Evolutionary conservation across 2,329 filamentous ascomycete genomes (phyloP).

Genomic region (Venturia nashicola): DNA sequence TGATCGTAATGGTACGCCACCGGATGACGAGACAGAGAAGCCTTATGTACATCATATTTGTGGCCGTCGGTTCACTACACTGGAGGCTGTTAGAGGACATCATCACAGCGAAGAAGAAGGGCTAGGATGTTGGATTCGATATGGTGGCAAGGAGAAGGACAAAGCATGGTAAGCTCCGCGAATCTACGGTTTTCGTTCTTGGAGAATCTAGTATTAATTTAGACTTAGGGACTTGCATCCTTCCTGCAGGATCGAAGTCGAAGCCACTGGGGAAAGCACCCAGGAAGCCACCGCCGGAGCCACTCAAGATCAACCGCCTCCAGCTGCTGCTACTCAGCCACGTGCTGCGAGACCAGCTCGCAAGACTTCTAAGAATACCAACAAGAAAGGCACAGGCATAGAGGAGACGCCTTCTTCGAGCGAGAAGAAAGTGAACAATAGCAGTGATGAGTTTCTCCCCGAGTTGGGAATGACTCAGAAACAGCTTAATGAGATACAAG

Average conservation of each 20-base stretch:
- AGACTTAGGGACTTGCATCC: background rate
- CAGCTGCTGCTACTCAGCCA: background rate
- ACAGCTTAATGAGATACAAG: background rate
- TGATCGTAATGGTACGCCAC: background rate
- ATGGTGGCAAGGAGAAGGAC: background rate
- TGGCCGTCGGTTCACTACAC: background rate
- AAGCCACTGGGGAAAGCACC: background rate
- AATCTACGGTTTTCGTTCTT: background rate
- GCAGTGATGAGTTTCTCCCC: background rate
- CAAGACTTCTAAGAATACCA: background rate
- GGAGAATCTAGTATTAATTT: background rate
- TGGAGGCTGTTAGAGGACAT: background rate
- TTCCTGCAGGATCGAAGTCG: background rate
- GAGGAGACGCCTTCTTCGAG: background rate
- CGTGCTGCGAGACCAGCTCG: background rate
- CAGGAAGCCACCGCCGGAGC: background rate
- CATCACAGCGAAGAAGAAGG: background rate
- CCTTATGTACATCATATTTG: slow-evolving; percentile 3
- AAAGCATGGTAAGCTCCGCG: background rate
- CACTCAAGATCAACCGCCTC: background rate
- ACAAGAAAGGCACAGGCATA: background rate
- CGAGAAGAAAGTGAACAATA: background rate
- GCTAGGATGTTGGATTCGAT: background rate
- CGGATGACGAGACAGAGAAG: background rate
- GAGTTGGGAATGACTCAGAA: slow-evolving; percentile 1